phyloP scores from a whole-genome alignment of 345 rosid genomes.

The Sonneratia alba region DNA sequence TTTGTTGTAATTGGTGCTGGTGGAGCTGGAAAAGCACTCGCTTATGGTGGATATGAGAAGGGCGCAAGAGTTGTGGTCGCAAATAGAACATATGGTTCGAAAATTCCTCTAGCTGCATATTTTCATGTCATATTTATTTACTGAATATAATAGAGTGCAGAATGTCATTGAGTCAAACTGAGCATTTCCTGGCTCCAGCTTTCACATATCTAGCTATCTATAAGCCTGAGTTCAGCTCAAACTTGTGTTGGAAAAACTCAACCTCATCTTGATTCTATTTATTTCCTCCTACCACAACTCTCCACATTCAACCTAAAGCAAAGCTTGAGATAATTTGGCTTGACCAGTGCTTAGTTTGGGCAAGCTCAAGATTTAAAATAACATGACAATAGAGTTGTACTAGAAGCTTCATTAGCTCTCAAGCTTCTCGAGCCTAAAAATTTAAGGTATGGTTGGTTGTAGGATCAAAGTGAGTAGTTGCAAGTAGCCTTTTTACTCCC shows the following conservation, averaged over 20 bases:
- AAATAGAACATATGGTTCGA: conserved; percentile 43
- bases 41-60: conserved; percentile 49
- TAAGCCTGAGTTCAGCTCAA: too few relatives aligned
- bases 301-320: not conserved
- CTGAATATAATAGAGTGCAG: not conserved
- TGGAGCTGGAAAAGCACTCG: conserved; percentile 62
- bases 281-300: too few relatives aligned
- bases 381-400: not conserved
- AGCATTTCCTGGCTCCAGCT: not conserved
- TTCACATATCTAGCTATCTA: too few relatives aligned
- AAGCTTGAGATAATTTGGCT: not conserved
- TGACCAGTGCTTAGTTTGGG: not conserved
- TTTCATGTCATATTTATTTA: not conserved
- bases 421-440: too few relatives aligned
- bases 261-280: too few relatives aligned
- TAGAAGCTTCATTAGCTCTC: too few relatives aligned
- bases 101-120: not conserved
- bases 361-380: not conserved
- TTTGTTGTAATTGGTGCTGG: conserved; percentile 64
- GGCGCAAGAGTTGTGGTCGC: conserved; percentile 58
- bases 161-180: not conserved
- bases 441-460: not conserved
- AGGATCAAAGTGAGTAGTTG: not conserved
- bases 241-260: too few relatives aligned
- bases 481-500: not conserved